A percentile compares a stretch with the other conserved stretches of the same genome.
phyloP scores from a whole-genome alignment of 2,329 filamentous ascomycete species.

The Drechslerella dactyloides region DNA sequence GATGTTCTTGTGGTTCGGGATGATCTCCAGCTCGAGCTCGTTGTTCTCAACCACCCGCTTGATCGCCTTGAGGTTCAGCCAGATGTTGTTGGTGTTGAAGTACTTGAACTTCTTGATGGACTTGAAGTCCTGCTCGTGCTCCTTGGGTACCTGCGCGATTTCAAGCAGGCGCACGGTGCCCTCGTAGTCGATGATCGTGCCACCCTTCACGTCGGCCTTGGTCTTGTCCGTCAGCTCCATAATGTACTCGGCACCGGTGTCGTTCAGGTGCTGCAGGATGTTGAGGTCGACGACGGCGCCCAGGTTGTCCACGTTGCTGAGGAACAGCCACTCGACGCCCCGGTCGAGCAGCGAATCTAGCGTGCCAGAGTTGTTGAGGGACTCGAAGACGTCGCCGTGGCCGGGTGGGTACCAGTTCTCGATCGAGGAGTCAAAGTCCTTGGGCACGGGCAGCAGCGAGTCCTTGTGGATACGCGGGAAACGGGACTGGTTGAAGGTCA shows the following conservation, averaged over 20 bases:
- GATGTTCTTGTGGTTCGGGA: conserved; percentile 98
- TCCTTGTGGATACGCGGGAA: conserved; percentile 99
- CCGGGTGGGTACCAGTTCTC: conserved; percentile 98
- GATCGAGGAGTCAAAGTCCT: conserved; percentile 83
- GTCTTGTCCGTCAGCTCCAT: conserved; percentile 99
- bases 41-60: conserved; percentile 99
- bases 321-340: conserved; percentile 96
- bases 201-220: conserved; percentile 99
- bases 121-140: conserved; percentile 99
- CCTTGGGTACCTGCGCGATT: conserved; percentile 98
- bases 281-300: conserved; percentile 96
- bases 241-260: conserved; percentile 96
- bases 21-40: conserved; percentile 99
- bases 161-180: conserved; percentile 94
- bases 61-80: conserved; percentile 96
- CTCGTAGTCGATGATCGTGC: conserved; percentile 99
- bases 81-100: conserved; percentile 99
- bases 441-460: conserved; percentile 93
- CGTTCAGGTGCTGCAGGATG: conserved; percentile 99
- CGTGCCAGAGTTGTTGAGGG: conserved; percentile 97
- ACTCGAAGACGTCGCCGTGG: conserved; percentile 99
- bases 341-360: conserved; percentile 94
- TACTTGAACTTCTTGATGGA: conserved; percentile 99
- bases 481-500: conserved; percentile 99
- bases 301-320: conserved; percentile 98